Percentiles rank a stretch among this genome's conserved stretches.
These are phyloP conservation scores for Botrytis elliptica DNA, from an alignment of 2,329 filamentous ascomycete genomes.

Conservation along the genomic window DNA sequence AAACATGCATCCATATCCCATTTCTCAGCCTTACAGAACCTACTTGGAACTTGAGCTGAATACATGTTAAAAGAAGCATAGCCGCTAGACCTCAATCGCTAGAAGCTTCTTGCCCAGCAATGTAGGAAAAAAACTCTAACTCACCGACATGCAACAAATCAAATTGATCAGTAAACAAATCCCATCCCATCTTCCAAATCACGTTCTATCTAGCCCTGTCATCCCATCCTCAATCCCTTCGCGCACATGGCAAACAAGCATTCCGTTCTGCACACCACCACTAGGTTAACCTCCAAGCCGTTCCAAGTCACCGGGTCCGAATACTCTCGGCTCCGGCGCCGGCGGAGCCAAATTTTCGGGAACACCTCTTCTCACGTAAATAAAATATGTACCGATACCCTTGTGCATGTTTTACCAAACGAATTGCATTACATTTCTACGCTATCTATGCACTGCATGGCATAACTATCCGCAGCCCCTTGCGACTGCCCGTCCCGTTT, in stretches of 20 bases:
- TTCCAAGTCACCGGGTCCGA: background rate
- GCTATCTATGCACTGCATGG: slow-evolving; percentile 3
- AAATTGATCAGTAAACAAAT: background rate
- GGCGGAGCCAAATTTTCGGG: background rate
- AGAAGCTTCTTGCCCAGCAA: background rate
- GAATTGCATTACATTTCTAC: slow-evolving; percentile 1
- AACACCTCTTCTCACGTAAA: background rate
- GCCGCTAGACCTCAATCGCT: background rate
- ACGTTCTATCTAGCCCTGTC: background rate
- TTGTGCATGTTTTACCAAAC: background rate
- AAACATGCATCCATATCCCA: background rate
- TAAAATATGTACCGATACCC: background rate
- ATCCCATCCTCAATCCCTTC: slow-evolving; percentile 4
- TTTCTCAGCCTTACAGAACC: background rate
- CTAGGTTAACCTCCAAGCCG: background rate
- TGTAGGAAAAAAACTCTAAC: background rate
- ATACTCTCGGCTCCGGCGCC: background rate
- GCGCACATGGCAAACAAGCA: slow-evolving; percentile 11
- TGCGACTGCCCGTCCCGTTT: background rate
- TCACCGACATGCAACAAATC: slow-evolving; percentile 2
- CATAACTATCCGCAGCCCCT: background rate
- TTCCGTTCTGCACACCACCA: background rate
- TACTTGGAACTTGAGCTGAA: background rate
- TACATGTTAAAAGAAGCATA: background rate
- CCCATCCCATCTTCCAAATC: slow-evolving; percentile 2